A percentile compares a stretch with the other conserved stretches of the same genome.
Evolutionary conservation across 129 eudicot species (phyloP).

Genomic region (Deinandra increscens): DNA sequence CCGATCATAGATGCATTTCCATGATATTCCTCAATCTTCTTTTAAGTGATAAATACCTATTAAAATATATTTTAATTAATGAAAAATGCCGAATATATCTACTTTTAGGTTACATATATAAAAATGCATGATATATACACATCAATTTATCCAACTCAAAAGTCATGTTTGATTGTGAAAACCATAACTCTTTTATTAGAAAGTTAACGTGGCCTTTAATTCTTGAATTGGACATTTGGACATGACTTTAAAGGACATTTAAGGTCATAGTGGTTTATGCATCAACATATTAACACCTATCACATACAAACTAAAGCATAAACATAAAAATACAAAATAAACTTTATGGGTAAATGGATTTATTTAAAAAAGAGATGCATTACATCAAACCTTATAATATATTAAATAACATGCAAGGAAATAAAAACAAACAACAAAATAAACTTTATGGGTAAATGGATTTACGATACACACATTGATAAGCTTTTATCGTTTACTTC

Average conservation of each 20-base stretch:
- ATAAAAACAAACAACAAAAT: no score
- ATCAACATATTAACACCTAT: background rate
- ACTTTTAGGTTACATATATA: no score
- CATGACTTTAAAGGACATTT: constrained; percentile 1
- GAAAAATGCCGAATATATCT: no score
- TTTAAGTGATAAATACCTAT: background rate
- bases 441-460: no score
- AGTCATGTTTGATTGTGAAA: background rate
- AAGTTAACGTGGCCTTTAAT: constrained; percentile 2
- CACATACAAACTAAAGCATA: background rate
- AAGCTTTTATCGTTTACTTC: no score
- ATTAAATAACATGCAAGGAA: no score
- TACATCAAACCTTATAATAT: no score
- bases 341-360: no score
- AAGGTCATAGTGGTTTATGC: background rate
- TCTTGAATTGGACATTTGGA: background rate
- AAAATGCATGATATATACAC: no score
- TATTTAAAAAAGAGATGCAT: no score
- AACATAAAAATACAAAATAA: background rate
- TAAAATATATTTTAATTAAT: no score
- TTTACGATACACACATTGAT: no score
- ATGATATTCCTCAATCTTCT: background rate
- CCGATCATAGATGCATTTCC: background rate
- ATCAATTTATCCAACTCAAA: background rate
- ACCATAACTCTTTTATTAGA: background rate